Conservation (phyloP, 768 basidiomycete genomes). For the Mycena galopus region DNA sequence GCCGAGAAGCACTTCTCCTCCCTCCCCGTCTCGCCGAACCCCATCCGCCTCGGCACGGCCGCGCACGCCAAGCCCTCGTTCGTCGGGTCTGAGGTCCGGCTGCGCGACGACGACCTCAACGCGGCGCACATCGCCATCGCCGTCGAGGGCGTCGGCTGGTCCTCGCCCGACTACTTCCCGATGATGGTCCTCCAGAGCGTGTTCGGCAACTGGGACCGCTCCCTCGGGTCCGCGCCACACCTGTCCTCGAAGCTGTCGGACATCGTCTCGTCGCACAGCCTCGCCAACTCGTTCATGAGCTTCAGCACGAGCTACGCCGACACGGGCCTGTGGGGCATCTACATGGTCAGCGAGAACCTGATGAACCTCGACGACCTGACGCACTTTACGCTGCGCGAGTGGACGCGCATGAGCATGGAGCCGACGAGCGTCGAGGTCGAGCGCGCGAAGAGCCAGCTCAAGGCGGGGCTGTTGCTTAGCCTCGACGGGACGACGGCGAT, state of each 20-base stretch:
- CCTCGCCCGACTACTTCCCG: conserved; percentile 98
- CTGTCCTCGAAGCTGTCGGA: conserved; percentile 93
- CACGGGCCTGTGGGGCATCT: conserved; percentile 99
- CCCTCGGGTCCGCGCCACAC: conserved; percentile 89
- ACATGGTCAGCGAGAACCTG: conserved; percentile 95
- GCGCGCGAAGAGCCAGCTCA: conserved; percentile 98
- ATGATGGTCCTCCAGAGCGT: conserved; percentile 99
- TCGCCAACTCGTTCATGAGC: conserved; percentile 99
- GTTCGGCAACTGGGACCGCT: conserved; percentile 99
- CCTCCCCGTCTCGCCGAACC: conserved; percentile 89
- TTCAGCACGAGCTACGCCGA: conserved; percentile 99
- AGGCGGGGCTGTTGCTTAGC: conserved; percentile 90
- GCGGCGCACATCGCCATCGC: conserved; percentile 96
- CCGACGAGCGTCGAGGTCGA: conserved; percentile 92
- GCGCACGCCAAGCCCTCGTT: conserved; percentile 85
- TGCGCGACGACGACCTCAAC: conserved; percentile 91
- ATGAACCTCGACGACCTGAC: conserved; percentile 92
- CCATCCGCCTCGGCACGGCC: conserved; percentile 88
- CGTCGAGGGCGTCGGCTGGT: conserved; percentile 98
- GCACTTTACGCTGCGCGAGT: conserved; percentile 96
- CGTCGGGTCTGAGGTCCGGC: conserved; percentile 93
- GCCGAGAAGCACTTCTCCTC: conserved; percentile 94
- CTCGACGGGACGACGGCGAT: conserved; percentile 97
- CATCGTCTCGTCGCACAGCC: conserved; percentile 91
- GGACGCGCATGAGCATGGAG: conserved; percentile 93